phyloP scores from a whole-genome alignment of 805 yeast species.

The Kluyveromyces aestuarii region DNA sequence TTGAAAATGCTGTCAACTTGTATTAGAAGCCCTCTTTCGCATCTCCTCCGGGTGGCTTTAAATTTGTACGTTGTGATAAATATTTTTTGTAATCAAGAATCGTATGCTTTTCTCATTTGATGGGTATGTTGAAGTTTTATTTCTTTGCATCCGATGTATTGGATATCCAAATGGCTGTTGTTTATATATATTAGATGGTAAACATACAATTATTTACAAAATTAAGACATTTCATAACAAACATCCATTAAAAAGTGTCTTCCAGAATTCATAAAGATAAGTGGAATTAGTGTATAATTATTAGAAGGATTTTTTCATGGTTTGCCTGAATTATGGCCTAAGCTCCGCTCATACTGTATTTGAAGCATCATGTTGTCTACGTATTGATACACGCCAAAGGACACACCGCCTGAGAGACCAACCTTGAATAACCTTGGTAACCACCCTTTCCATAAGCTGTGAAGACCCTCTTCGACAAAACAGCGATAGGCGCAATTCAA shows the following conservation, averaged over 20 bases:
- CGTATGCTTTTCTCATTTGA: too few relatives aligned
- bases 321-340: conserved; percentile 3
- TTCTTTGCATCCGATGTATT: too few relatives aligned
- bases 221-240: too few relatives aligned
- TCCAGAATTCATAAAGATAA: too few relatives aligned
- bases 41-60: not conserved
- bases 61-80: not conserved
- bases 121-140: too few relatives aligned
- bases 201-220: too few relatives aligned
- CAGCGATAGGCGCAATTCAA: conserved; percentile 45
- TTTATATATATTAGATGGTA: too few relatives aligned
- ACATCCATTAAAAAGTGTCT: too few relatives aligned
- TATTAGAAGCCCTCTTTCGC: conserved; percentile 11
- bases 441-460: conserved; percentile 50
- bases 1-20: conserved; percentile 31
- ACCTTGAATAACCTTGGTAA: conserved; percentile 63
- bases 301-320: too few relatives aligned
- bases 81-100: not conserved
- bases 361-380: conserved; percentile 33
- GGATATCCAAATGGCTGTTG: too few relatives aligned
- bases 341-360: conserved; percentile 14
- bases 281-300: too few relatives aligned
- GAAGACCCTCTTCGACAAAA: conserved; percentile 36
- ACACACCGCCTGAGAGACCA: conserved; percentile 60
- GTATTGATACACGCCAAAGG: conserved; percentile 53